phyloP scores from a whole-genome alignment of 768 basidiomycete genomes.

The Pleurotus tuber-regium region DNA sequence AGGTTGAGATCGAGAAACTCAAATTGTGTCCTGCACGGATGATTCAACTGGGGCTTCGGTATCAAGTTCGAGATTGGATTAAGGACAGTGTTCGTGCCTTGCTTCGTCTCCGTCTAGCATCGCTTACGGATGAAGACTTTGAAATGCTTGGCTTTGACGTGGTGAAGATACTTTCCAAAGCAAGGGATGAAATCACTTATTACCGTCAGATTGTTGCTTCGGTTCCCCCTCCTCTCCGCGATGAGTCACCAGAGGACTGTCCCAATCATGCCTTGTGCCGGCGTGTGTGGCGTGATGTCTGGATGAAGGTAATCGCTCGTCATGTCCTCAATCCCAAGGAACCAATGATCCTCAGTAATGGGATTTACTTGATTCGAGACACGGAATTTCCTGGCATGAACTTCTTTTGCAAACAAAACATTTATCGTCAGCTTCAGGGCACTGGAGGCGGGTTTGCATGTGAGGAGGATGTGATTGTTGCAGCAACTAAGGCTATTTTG shows the following conservation, averaged over 20 bases:
- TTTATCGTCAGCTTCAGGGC: too few relatives aligned
- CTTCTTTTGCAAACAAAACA: background rate
- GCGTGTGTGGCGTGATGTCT: background rate
- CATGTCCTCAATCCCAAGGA: too few relatives aligned
- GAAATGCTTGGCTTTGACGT: background rate
- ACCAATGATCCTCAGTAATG: background rate
- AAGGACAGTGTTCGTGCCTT: background rate
- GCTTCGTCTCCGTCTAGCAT: background rate
- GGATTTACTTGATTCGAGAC: background rate
- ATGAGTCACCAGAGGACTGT: background rate
- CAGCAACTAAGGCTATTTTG: too few relatives aligned
- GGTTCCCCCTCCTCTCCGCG: background rate
- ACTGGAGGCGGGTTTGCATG: too few relatives aligned
- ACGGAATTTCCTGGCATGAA: background rate
- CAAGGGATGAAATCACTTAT: background rate
- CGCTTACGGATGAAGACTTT: background rate
- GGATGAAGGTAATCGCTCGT: too few relatives aligned
- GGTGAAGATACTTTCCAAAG: background rate
- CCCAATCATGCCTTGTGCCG: background rate
- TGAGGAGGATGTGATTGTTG: too few relatives aligned
- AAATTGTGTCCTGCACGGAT: background rate
- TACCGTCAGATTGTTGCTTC: background rate
- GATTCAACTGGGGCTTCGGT: background rate
- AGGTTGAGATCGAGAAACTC: background rate
- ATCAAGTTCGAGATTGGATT: background rate